phyloP scores from a whole-genome alignment of 257 asterid genomes.

The Orobanche coerulescens region DNA sequence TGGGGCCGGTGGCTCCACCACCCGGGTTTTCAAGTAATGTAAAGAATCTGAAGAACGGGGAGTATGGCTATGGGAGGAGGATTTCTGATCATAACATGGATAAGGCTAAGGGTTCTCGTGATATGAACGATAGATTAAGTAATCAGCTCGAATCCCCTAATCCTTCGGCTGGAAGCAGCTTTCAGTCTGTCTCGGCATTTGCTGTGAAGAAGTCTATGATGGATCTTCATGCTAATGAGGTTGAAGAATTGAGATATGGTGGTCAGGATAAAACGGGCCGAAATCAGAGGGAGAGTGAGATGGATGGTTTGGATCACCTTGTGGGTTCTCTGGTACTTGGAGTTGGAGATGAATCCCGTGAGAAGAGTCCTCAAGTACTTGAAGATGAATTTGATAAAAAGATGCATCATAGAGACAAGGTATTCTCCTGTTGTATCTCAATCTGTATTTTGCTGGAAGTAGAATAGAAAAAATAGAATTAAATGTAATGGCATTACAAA shows the following conservation, averaged over 20 bases:
- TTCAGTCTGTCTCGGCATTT: neutral
- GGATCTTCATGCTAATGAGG: conserved; percentile 25
- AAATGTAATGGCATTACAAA: conserved; percentile 3
- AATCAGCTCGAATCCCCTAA: conserved; percentile 40
- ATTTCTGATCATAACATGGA: conserved; percentile 32
- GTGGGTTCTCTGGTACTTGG: conserved; percentile 40
- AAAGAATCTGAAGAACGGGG: conserved; percentile 28
- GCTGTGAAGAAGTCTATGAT: conserved; percentile 21
- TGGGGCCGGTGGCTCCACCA: conserved; percentile 11
- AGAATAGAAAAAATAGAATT: neutral
- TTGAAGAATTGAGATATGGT: conserved; percentile 21
- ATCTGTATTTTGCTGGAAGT: neutral
- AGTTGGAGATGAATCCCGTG: conserved; percentile 51
- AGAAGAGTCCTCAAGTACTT: conserved; percentile 38
- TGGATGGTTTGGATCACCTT: conserved; percentile 42
- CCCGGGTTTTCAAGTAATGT: conserved; percentile 43
- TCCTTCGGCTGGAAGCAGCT: neutral
- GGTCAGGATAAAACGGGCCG: conserved; percentile 21
- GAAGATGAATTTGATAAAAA: conserved; percentile 50
- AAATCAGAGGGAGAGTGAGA: conserved; percentile 20
- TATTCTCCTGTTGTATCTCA: conserved; percentile 17
- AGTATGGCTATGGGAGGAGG: conserved; percentile 25
- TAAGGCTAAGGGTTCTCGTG: conserved; percentile 29
- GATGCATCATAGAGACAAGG: conserved; percentile 64
- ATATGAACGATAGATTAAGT: conserved; percentile 20